These are phyloP conservation scores for Cubamyces sp. DNA, from an alignment of 768 basidiomycete genomes.

Conservation along the genomic window DNA sequence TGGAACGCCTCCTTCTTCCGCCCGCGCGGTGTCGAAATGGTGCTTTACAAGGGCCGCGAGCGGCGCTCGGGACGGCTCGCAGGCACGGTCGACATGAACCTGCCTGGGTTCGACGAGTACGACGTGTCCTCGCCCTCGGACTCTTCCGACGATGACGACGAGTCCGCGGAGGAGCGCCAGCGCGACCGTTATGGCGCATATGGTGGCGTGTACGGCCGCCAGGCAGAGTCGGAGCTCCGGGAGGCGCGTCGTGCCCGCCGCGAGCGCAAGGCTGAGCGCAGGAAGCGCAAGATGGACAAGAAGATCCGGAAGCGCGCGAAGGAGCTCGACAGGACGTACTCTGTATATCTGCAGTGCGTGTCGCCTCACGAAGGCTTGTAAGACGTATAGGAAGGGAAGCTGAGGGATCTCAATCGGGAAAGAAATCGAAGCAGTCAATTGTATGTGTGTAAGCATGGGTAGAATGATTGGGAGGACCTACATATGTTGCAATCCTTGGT, in stretches of 20 bases:
- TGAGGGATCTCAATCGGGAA: not conserved
- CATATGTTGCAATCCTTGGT: not conserved
- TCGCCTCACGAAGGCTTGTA: slow-evolving; percentile 32
- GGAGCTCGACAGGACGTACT: slow-evolving; percentile 64
- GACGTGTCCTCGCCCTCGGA: slow-evolving; percentile 46
- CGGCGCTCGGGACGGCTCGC: slow-evolving; percentile 68
- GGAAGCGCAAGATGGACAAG: slow-evolving; percentile 65
- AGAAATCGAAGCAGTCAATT: not conserved
- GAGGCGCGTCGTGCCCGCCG: slow-evolving; percentile 57
- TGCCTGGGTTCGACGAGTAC: slow-evolving; percentile 51
- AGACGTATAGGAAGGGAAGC: not conserved
- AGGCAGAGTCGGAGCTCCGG: slow-evolving; percentile 45
- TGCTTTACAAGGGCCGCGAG: slow-evolving; percentile 80
- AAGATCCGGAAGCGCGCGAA: slow-evolving; percentile 61
- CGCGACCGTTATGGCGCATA: slow-evolving; percentile 35
- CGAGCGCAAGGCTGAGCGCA: slow-evolving; percentile 61
- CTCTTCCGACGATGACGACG: slow-evolving; percentile 42
- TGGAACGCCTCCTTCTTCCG: slow-evolving; percentile 83
- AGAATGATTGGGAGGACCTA: not conserved
- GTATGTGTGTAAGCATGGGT: not conserved
- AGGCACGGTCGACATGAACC: slow-evolving; percentile 57
- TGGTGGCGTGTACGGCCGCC: slow-evolving; percentile 48
- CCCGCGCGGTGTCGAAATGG: slow-evolving; percentile 73
- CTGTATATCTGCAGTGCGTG: slow-evolving; percentile 60
- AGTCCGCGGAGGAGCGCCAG: slow-evolving; percentile 41